Conservation (phyloP, 768 basidiomycete species). For the Tylopilus rubrobrunneus region DNA sequence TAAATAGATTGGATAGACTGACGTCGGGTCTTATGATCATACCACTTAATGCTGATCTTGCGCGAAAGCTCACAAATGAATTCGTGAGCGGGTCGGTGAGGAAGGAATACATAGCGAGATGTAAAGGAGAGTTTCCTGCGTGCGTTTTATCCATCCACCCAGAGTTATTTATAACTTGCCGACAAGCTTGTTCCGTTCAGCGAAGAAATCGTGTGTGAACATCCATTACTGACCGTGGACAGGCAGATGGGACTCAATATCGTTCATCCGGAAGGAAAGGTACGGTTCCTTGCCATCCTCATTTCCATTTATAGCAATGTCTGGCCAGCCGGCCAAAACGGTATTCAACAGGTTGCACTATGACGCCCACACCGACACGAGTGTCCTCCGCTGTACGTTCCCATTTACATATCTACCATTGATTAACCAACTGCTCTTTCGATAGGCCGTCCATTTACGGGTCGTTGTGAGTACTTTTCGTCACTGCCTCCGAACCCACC, state of each 20-base stretch:
- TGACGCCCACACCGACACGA: slow-evolving; percentile 74
- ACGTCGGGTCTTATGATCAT: slow-evolving; percentile 96
- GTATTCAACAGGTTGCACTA: slow-evolving; percentile 82
- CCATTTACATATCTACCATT: neutral
- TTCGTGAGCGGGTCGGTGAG: slow-evolving; percentile 77
- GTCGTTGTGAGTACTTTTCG: slow-evolving; percentile 65
- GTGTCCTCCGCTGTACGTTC: slow-evolving; percentile 74
- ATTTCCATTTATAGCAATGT: neutral
- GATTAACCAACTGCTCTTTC: slow-evolving; percentile 2
- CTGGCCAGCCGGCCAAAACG: slow-evolving; percentile 74
- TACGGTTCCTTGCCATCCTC: slow-evolving; percentile 25
- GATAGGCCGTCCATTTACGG: slow-evolving; percentile 82
- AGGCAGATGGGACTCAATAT: slow-evolving; percentile 96
- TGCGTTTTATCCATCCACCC: slow-evolving; percentile 38
- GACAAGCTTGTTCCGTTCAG: slow-evolving; percentile 35
- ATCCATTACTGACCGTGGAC: slow-evolving; percentile 88
- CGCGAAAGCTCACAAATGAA: slow-evolving; percentile 69
- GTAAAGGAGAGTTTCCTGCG: slow-evolving; percentile 81
- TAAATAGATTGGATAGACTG: slow-evolving; percentile 89
- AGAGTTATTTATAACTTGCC: neutral
- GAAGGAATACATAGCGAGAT: slow-evolving; percentile 92
- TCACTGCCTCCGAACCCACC: neutral
- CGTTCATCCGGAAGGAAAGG: slow-evolving; percentile 94
- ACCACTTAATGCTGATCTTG: slow-evolving; percentile 67
- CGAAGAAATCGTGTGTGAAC: slow-evolving; percentile 76